phyloP scores from a whole-genome alignment of 306 rosid genomes.

The Dalbergia oliveri region DNA sequence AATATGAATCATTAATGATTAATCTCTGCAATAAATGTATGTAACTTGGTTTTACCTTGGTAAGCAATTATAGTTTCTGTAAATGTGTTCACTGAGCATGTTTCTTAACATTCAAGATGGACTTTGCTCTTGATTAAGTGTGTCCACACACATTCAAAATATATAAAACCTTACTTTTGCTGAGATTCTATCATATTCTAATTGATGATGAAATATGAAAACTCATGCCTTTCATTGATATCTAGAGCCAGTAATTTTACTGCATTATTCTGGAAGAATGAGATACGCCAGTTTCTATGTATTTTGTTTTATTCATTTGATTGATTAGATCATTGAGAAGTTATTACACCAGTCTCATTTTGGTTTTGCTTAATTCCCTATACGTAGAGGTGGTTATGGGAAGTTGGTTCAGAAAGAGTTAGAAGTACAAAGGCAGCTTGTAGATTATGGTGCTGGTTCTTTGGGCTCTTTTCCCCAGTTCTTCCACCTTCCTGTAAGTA shows the following conservation, averaged over 20 bases:
- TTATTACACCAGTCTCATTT: slow-evolving; percentile 18
- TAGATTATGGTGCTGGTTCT: slow-evolving; percentile 95
- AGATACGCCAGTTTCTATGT: neutral
- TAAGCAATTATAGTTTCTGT: slow-evolving; percentile 2
- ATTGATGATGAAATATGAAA: slow-evolving; percentile 8
- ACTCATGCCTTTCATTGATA: slow-evolving; percentile 19
- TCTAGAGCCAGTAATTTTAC: slow-evolving; percentile 3
- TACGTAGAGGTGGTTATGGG: slow-evolving; percentile 98
- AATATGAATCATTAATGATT: neutral
- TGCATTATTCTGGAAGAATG: slow-evolving; percentile 5
- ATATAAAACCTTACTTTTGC: neutral
- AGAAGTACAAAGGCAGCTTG: slow-evolving; percentile 97
- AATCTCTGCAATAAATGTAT: neutral
- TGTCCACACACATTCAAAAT: neutral
- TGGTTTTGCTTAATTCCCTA: slow-evolving; percentile 67
- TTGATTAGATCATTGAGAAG: neutral
- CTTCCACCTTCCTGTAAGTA: slow-evolving; percentile 79
- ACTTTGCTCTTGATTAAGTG: slow-evolving; percentile 1
- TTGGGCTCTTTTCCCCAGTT: slow-evolving; percentile 85
- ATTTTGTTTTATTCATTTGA: neutral
- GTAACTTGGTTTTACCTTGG: neutral
- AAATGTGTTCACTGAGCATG: neutral
- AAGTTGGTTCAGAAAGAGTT: slow-evolving; percentile 90
- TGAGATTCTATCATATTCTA: neutral
- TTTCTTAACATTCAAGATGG: neutral